phyloP scores from a whole-genome alignment of 1,139 yeast genomes.

The Diutina pseudorugosa region DNA sequence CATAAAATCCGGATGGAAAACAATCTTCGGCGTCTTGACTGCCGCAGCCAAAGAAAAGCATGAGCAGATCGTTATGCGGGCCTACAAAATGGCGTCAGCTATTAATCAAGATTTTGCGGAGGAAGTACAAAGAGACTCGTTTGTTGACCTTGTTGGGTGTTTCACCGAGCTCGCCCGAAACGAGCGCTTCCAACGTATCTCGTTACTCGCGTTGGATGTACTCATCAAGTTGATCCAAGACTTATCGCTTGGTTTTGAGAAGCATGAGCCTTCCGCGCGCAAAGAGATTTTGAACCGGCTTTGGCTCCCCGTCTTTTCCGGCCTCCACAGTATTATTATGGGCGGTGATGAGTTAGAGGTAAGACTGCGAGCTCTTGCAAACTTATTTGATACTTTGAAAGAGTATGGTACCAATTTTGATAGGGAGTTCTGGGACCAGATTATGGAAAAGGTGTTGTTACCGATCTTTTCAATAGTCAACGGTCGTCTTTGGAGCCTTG shows the following conservation, averaged over 20 bases:
- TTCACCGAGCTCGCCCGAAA: conserved; percentile 78
- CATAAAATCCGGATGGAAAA: conserved; percentile 91
- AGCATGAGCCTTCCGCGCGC: conserved; percentile 5
- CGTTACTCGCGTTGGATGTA: conserved; percentile 73
- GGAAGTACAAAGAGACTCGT: conserved; percentile 64
- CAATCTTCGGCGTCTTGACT: conserved; percentile 69
- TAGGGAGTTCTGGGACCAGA: conserved; percentile 66
- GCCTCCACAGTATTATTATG: conserved; percentile 85
- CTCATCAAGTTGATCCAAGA: conserved; percentile 51
- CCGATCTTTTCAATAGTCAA: conserved; percentile 81
- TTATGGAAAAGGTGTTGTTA: conserved; percentile 69
- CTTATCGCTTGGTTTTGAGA: conserved; percentile 32
- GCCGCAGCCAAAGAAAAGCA: conserved; percentile 47
- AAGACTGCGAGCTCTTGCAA: conserved; percentile 75
- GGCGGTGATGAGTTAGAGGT: conserved; percentile 91
- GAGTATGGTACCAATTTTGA: conserved; percentile 72
- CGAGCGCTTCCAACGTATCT: conserved; percentile 65
- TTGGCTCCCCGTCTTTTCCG: conserved; percentile 77
- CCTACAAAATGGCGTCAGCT: conserved; percentile 51
- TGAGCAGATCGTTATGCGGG: conserved; percentile 49
- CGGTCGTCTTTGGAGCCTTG: conserved; percentile 56
- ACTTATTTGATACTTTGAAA: conserved; percentile 68
- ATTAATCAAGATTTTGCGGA: conserved; percentile 53
- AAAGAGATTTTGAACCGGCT: conserved; percentile 31
- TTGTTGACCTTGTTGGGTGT: conserved; percentile 62